Evolutionary conservation across 345 rosid genomes (phyloP).

Genomic region (Kernera saxatilis): DNA sequence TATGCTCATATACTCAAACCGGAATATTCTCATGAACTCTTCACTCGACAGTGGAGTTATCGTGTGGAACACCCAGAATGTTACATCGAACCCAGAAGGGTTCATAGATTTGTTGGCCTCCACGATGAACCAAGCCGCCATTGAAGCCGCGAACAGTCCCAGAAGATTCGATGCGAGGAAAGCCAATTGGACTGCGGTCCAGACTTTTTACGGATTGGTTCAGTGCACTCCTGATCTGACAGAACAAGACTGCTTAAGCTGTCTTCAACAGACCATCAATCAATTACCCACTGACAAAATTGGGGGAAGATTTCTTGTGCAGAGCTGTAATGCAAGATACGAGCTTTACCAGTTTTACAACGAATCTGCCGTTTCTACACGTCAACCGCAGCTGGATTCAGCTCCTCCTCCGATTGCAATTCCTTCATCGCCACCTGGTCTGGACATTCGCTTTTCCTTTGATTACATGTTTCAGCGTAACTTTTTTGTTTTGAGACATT

Average conservation of each 20-base stretch:
- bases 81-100: neutral
- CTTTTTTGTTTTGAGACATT: neutral
- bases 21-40: neutral
- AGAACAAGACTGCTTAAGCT: neutral
- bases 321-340: slow-evolving; percentile 35
- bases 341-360: slow-evolving; percentile 30
- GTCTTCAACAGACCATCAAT: slow-evolving; percentile 1
- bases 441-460: neutral
- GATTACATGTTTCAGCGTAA: neutral
- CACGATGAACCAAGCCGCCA: neutral
- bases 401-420: neutral
- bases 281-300: neutral
- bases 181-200: neutral
- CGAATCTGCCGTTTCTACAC: neutral
- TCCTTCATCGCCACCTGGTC: neutral
- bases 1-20: slow-evolving; percentile 27
- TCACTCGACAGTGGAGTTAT: neutral
- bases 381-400: neutral
- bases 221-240: slow-evolving; percentile 48
- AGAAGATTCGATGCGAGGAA: slow-evolving; percentile 22
- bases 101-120: neutral
- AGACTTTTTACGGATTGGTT: slow-evolving; percentile 25
- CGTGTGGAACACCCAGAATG: neutral
- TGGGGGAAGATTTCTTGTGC: slow-evolving; percentile 23
- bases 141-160: neutral